These are phyloP conservation scores for Logfia minima DNA, from an alignment of 129 eudicot species.

Conservation along the genomic window DNA sequence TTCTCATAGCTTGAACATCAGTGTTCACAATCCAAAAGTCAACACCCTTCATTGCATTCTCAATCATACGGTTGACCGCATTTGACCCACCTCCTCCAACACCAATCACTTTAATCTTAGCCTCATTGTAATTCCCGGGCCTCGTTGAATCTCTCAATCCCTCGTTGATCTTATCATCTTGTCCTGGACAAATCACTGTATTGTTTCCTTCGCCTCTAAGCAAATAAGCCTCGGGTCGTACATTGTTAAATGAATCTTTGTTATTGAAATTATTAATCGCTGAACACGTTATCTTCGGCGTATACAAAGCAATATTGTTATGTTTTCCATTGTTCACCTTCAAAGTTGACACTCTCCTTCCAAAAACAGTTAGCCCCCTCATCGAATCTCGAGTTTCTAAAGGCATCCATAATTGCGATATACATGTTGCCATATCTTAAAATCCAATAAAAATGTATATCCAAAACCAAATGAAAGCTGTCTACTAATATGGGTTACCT, in stretches of 20 bases:
- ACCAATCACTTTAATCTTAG: conserved; percentile 89
- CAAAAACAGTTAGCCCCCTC: conserved; percentile 49
- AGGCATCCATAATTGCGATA: conserved; percentile 44
- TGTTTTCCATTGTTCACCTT: conserved; percentile 41
- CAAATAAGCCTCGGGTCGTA: conserved; percentile 64
- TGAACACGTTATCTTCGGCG: conserved; percentile 53
- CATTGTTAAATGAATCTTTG: conserved; percentile 58
- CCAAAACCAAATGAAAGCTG: not conserved
- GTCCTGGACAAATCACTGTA: conserved; percentile 39
- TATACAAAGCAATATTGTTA: conserved; percentile 28
- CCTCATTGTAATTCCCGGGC: conserved; percentile 54
- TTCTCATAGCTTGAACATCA: conserved; percentile 82
- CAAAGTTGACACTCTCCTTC: conserved; percentile 38
- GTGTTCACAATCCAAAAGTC: conserved; percentile 94
- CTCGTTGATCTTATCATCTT: conserved; percentile 46
- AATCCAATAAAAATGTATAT: conserved; percentile 8
- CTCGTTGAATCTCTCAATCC: conserved; percentile 42
- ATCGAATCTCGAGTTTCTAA: conserved; percentile 43
- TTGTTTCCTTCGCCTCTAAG: conserved; percentile 70
- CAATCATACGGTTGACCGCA: conserved; percentile 95
- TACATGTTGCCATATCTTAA: conserved; percentile 54
- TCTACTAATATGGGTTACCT: conserved; percentile 23
- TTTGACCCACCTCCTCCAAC: conserved; percentile 98
- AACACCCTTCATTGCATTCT: conserved; percentile 84
- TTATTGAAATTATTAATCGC: conserved; percentile 48